phyloP scores from a whole-genome alignment of 2,329 filamentous ascomycete species.

The Aspergillus niger region DNA sequence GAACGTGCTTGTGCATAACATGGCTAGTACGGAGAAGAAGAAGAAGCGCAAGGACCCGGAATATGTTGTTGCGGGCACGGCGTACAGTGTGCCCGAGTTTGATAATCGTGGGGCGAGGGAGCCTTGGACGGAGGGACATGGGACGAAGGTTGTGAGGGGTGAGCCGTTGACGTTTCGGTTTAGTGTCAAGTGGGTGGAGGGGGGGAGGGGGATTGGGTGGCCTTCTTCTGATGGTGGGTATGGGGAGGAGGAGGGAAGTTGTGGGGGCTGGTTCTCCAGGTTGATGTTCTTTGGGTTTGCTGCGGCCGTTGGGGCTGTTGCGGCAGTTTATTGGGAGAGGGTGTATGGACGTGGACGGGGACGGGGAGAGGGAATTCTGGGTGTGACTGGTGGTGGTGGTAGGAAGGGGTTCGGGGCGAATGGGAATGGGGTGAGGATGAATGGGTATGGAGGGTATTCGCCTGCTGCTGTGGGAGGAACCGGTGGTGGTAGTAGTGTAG shows the following conservation, averaged over 20 bases:
- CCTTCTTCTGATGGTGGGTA: slow-evolving; percentile 18
- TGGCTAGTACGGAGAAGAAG: slow-evolving; percentile 28
- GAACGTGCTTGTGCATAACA: slow-evolving; percentile 78
- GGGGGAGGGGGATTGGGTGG: slow-evolving; percentile 42
- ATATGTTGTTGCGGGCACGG: slow-evolving; percentile 81
- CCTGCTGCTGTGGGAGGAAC: not conserved
- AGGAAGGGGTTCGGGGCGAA: slow-evolving; percentile 56
- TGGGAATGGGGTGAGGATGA: slow-evolving; percentile 54
- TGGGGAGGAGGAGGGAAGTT: slow-evolving; percentile 11
- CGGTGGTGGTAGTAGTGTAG: slow-evolving; percentile 25
- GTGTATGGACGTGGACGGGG: slow-evolving; percentile 29
- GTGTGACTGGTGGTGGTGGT: slow-evolving; percentile 38
- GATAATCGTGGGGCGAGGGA: slow-evolving; percentile 54
- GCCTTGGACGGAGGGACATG: slow-evolving; percentile 52
- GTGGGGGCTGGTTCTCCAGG: slow-evolving; percentile 30
- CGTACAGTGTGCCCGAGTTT: slow-evolving; percentile 78
- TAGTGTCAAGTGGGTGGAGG: slow-evolving; percentile 71
- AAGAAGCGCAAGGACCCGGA: slow-evolving; percentile 54
- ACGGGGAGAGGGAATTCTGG: slow-evolving; percentile 52
- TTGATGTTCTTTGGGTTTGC: slow-evolving; percentile 41
- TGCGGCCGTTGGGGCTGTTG: slow-evolving; percentile 37
- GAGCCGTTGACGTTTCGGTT: slow-evolving; percentile 79
- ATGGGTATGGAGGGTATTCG: slow-evolving; percentile 59
- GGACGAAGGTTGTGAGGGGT: slow-evolving; percentile 75
- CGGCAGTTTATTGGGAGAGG: slow-evolving; percentile 42